Conservation (phyloP, 306 rosid species). For the Abrus precatorius region DNA sequence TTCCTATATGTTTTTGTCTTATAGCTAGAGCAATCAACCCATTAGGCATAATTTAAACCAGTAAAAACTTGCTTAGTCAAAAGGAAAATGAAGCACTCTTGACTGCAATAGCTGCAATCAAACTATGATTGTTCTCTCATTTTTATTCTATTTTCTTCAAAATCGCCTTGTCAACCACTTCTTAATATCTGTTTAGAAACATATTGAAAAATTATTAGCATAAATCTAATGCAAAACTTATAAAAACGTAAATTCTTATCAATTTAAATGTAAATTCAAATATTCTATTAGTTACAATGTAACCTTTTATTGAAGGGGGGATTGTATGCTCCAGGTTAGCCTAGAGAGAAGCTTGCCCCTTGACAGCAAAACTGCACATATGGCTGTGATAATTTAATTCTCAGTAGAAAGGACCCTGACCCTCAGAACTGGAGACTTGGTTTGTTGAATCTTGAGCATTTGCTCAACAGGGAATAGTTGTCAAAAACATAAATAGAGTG, state of each 20-base stretch:
- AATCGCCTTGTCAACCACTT: constrained; percentile 24
- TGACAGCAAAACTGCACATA: constrained; percentile 1
- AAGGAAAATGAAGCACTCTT: constrained; percentile 29
- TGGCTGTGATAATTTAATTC: neutral
- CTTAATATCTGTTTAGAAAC: neutral
- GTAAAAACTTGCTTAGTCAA: constrained; percentile 40
- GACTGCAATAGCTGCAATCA: constrained; percentile 29
- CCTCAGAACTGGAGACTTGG: neutral
- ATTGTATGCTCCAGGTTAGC: constrained; percentile 22
- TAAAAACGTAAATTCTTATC: no score
- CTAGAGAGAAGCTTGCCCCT: constrained; percentile 11
- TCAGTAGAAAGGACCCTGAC: neutral
- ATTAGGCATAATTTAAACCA: constrained; percentile 41
- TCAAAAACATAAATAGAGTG: constrained; percentile 26
- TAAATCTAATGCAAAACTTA: no score
- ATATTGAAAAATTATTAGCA: no score
- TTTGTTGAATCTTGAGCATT: constrained; percentile 36
- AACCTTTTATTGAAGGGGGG: constrained; percentile 4
- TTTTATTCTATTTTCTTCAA: constrained; percentile 5
- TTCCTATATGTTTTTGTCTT: constrained; percentile 27
- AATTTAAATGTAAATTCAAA: no score
- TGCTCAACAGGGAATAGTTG: neutral
- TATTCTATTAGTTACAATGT: neutral
- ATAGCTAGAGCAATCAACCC: constrained; percentile 35
- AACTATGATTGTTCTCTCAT: constrained; percentile 12